These are phyloP conservation scores for Pseudogymnoascus sp. DNA, from an alignment of 2,329 filamentous ascomycete genomes.

Conservation along the genomic window DNA sequence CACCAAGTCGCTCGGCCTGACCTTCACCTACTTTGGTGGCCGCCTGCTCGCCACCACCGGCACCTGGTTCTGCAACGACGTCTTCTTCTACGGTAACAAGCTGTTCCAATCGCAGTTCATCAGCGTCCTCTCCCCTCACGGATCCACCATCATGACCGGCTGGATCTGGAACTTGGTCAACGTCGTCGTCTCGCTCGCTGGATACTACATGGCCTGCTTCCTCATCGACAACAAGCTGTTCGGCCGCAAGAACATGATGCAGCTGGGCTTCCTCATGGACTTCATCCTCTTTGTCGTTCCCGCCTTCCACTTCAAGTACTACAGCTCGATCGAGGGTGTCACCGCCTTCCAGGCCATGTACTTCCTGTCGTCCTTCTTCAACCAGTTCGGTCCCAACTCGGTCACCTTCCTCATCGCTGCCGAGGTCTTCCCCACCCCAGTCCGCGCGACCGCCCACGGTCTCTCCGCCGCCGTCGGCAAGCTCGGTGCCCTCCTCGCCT, in stretches of 20 bases:
- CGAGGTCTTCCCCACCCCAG: constrained; percentile 90
- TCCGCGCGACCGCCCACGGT: constrained; percentile 88
- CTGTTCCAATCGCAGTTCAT: constrained; percentile 93
- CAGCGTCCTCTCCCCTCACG: constrained; percentile 59
- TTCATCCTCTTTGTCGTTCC: constrained; percentile 92
- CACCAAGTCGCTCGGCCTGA: constrained; percentile 67
- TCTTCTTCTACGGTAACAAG: constrained; percentile 99
- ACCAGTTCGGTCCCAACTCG: constrained; percentile 96
- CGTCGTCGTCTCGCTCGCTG: constrained; percentile 71
- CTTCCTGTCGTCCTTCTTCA: constrained; percentile 96
- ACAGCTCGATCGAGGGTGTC: constrained; percentile 61
- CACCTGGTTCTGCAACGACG: constrained; percentile 91
- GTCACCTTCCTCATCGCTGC: constrained; percentile 95
- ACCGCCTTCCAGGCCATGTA: constrained; percentile 97
- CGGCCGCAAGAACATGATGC: constrained; percentile 93
- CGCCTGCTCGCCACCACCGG: constrained; percentile 80
- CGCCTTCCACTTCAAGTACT: constrained; percentile 81
- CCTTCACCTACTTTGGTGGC: constrained; percentile 74
- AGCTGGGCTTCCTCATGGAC: constrained; percentile 83
- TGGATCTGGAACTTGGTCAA: constrained; percentile 95
- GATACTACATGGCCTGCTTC: constrained; percentile 85
- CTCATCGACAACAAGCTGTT: constrained; percentile 95
- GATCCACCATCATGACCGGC: constrained; percentile 62
- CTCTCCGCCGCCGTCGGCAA: constrained; percentile 91
- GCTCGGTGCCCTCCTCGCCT: constrained; percentile 74